These are phyloP conservation scores for Colletotrichum tofieldiae DNA, from an alignment of 2,329 filamentous ascomycete species.

Conservation along the genomic window DNA sequence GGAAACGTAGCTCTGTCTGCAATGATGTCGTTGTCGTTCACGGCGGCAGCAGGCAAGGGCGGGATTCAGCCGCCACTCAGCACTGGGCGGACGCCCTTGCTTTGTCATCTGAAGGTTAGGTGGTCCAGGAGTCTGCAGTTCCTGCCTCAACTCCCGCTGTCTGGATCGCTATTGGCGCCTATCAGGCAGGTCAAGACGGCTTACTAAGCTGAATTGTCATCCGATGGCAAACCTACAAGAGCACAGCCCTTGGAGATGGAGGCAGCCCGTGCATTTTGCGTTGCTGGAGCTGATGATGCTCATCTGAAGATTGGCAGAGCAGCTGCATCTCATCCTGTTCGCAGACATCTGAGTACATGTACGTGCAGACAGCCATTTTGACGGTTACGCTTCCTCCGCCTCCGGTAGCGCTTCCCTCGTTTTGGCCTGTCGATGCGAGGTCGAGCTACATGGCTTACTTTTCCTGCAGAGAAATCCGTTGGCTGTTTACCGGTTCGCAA, in stretches of 20 bases:
- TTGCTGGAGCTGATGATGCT: not conserved
- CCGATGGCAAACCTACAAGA: not conserved
- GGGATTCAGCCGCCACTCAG: conserved; percentile 18
- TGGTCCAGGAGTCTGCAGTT: not conserved
- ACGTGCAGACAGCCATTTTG: not conserved
- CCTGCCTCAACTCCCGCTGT: not conserved
- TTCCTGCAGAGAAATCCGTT: not conserved
- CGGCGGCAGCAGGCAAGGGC: not conserved
- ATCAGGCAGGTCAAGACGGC: not conserved
- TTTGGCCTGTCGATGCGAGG: too few species aligned
- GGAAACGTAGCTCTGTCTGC: not conserved
- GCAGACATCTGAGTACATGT: not conserved
- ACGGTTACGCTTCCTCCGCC: not conserved
- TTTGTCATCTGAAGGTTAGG: conserved; percentile 33
- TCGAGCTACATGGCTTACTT: not conserved
- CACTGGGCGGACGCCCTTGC: conserved; percentile 16
- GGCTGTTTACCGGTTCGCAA: too few species aligned
- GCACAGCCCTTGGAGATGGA: conserved; percentile 1
- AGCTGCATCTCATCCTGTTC: not conserved
- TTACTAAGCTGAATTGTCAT: conserved; percentile 1
- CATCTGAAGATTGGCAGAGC: not conserved
- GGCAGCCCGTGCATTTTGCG: not conserved
- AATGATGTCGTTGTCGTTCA: conserved; percentile 16
- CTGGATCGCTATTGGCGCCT: not conserved
- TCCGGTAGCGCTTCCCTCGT: not conserved